Evolutionary conservation across 225 moss, liverwort and hornwort genomes (phyloP).

Genomic region (Takakia lepidozioides): DNA sequence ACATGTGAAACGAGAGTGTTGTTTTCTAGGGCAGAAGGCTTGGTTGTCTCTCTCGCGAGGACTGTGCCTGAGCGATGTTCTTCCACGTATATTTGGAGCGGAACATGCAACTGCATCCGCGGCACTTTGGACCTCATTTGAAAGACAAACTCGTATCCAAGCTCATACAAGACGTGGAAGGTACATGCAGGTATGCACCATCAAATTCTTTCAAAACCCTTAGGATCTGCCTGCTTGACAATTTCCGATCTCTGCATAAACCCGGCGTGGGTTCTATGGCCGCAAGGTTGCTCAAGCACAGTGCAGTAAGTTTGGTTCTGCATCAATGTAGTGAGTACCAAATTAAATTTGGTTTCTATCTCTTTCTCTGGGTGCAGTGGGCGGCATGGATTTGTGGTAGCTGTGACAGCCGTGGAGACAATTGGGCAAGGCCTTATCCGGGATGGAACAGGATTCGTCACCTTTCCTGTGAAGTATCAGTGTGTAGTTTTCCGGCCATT

Average conservation of each 20-base stretch:
- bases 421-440: constrained; percentile 84
- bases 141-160: constrained; percentile 82
- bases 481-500: constrained; percentile 89
- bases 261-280: no score
- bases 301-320: no score
- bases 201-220: no score
- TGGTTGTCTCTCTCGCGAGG: no score
- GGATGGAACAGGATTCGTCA: constrained; percentile 86
- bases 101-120: constrained; percentile 85
- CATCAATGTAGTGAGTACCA: no score
- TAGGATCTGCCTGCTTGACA: no score
- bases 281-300: no score
- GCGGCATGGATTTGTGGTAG: constrained; percentile 84
- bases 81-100: constrained; percentile 81
- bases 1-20: no score
- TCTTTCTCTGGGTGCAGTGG: constrained; percentile 33
- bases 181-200: constrained; percentile 75
- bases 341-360: constrained; percentile 4
- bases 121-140: constrained; percentile 81
- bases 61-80: constrained; percentile 71
- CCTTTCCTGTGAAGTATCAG: constrained; percentile 89
- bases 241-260: no score
- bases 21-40: no score
- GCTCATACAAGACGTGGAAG: constrained; percentile 90
- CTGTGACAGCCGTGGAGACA: constrained; percentile 84